Conservation (phyloP, 2,329 filamentous ascomycete genomes). For the Didymella arachidicola region DNA sequence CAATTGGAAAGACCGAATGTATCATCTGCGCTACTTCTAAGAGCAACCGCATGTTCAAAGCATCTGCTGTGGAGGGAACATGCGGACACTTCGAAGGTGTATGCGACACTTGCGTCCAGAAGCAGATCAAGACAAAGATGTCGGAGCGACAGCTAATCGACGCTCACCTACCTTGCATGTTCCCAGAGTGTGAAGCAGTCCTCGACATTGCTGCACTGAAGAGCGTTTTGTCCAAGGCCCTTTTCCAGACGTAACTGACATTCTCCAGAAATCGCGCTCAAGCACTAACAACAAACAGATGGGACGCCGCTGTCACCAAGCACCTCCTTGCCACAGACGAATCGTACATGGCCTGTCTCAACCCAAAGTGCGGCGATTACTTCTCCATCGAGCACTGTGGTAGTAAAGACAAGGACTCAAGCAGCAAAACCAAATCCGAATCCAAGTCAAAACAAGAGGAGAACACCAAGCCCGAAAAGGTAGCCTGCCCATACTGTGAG, state of each 20-base stretch:
- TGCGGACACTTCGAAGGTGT: constrained; percentile 34
- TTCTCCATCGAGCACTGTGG: constrained; percentile 37
- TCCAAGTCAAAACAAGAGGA: background rate
- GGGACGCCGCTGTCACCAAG: constrained; percentile 29
- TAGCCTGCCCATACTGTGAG: constrained; percentile 38
- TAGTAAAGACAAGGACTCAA: background rate
- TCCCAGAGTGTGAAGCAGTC: constrained; percentile 22
- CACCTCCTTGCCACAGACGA: constrained; percentile 24
- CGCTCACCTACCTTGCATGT: constrained; percentile 26
- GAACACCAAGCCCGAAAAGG: constrained; percentile 7
- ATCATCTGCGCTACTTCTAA: constrained; percentile 27
- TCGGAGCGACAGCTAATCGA: constrained; percentile 23
- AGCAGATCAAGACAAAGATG: constrained; percentile 31
- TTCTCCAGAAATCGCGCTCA: background rate
- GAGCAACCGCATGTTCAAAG: constrained; percentile 22
- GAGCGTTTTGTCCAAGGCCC: constrained; percentile 15
- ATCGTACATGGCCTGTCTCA: constrained; percentile 31
- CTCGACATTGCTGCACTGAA: constrained; percentile 23
- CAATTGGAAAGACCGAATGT: constrained; percentile 28
- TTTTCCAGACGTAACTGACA: constrained; percentile 26
- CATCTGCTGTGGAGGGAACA: background rate
- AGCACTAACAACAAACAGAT: constrained; percentile 26
- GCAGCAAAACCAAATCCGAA: background rate
- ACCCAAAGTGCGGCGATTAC: constrained; percentile 28
- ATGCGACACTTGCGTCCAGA: constrained; percentile 32